A percentile compares a stretch with the other conserved stretches of the same genome.
These are phyloP conservation scores for Striga asiatica DNA, from an alignment of 257 asterid species.

Conservation along the genomic window DNA sequence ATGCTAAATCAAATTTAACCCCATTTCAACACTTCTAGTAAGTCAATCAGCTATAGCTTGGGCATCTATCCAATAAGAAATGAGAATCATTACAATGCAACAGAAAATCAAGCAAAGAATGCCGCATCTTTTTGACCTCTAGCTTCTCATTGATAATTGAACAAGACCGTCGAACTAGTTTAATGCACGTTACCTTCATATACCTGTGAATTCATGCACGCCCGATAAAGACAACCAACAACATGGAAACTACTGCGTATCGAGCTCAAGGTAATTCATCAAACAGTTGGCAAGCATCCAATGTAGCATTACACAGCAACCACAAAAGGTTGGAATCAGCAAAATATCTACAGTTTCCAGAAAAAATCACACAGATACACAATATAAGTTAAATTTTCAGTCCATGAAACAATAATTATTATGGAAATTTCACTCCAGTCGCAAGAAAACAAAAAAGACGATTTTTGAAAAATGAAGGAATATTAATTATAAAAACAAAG, in stretches of 20 bases:
- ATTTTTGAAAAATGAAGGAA: not conserved
- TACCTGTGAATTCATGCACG: not conserved
- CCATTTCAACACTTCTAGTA: not conserved
- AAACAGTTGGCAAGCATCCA: constrained; percentile 19
- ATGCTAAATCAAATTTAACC: not conserved
- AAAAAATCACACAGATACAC: not conserved
- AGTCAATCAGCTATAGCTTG: not conserved
- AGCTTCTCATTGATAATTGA: not conserved
- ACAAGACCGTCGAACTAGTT: not conserved
- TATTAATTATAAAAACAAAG: not conserved
- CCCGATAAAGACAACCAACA: not conserved
- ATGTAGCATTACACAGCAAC: not conserved
- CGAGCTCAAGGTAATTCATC: constrained; percentile 23
- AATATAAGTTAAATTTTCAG: not conserved
- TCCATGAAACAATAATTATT: not conserved
- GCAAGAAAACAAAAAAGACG: not conserved
- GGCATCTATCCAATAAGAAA: not conserved
- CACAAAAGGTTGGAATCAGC: not conserved
- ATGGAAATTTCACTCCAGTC: not conserved
- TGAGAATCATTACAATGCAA: not conserved
- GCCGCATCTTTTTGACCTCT: not conserved
- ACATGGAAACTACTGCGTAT: not conserved
- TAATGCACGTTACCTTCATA: not conserved
- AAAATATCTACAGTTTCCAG: not conserved
- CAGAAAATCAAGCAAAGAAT: not conserved